These are phyloP conservation scores for Tricholoma flavovirens DNA, from an alignment of 768 basidiomycete genomes.

Conservation along the genomic window DNA sequence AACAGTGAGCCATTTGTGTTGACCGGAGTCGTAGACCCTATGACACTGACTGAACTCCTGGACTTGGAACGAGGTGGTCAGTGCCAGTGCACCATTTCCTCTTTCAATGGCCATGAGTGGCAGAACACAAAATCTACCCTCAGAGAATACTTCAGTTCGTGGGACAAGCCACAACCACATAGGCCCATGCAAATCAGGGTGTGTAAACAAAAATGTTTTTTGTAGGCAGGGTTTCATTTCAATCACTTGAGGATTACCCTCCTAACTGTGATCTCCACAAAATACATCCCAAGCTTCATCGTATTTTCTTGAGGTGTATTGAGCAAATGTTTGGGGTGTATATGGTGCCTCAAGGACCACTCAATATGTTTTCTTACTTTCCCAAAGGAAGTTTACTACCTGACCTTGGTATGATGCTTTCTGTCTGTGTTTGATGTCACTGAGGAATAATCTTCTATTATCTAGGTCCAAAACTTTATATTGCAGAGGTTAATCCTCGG, in stretches of 20 bases:
- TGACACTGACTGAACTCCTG: neutral
- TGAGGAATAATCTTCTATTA: neutral
- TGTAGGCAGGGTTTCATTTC: no score
- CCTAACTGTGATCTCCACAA: neutral
- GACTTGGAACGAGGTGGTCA: neutral
- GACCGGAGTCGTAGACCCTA: neutral
- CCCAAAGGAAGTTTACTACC: neutral
- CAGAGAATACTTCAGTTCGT: neutral
- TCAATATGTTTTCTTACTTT: neutral
- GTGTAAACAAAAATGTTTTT: no score
- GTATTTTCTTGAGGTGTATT: neutral
- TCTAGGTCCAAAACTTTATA: neutral
- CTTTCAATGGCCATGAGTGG: neutral
- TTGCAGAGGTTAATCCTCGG: neutral
- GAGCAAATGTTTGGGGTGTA: neutral
- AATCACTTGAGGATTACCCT: neutral
- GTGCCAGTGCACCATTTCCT: neutral
- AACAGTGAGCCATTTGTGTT: neutral
- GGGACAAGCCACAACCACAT: no score
- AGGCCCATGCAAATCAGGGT: no score
- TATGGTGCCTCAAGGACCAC: neutral
- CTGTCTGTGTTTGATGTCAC: neutral
- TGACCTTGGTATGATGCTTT: neutral
- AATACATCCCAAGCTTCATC: neutral
- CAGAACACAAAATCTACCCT: neutral